A percentile compares a stretch with the other conserved stretches of the same genome.
These are phyloP conservation scores for Cryphonectria radicalis DNA, from an alignment of 2,329 filamentous ascomycete species.

Conservation along the genomic window DNA sequence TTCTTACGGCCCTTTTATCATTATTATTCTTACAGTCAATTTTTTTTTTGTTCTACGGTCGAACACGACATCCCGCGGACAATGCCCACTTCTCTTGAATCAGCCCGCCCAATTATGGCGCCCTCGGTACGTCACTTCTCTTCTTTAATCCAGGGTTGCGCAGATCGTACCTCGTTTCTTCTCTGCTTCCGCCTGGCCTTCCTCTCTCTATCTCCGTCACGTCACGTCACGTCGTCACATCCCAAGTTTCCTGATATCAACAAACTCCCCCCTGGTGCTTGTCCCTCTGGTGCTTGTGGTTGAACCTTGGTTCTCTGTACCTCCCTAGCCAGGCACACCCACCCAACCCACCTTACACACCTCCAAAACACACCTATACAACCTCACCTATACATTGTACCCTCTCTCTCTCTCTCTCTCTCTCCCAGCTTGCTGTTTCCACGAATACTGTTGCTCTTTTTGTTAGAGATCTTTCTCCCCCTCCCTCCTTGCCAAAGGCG, in stretches of 20 bases:
- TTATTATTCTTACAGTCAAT: neutral
- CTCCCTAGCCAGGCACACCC: neutral
- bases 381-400: neutral
- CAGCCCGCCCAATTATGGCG: conserved; percentile 65
- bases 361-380: neutral
- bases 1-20: neutral
- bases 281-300: neutral
- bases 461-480: neutral
- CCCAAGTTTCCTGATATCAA: neutral
- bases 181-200: neutral
- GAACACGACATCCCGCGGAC: conserved; percentile 22
- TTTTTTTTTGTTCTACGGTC: neutral
- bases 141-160: conserved; percentile 19
- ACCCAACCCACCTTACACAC: neutral
- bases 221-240: conserved; percentile 1
- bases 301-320: neutral
- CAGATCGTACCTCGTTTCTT: conserved; percentile 19
- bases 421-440: neutral
- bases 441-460: neutral
- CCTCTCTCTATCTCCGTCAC: neutral
- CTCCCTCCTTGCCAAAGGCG: neutral
- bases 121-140: conserved; percentile 57
- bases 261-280: neutral
- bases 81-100: conserved; percentile 67
- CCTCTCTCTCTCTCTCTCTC: no score